Evolutionary conservation across 2,329 filamentous ascomycete species (phyloP), one percentile per base, ranked within the genome.

Genomic region (Aspergillus brasiliensis): DNA sequence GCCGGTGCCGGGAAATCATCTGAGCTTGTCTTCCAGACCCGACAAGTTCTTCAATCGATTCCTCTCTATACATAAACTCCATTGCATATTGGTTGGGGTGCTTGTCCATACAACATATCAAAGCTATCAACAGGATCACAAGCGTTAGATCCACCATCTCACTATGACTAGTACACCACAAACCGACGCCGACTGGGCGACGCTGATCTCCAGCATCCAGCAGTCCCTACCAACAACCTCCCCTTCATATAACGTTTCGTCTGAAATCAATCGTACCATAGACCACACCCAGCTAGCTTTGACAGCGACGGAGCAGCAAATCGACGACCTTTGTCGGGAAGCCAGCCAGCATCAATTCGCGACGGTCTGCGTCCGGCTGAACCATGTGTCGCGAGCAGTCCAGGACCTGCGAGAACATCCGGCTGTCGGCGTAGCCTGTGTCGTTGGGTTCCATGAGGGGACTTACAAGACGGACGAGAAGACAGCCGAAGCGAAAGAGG

Each of bases 371-470:
- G 84, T 88, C 2, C 81, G 85, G 7, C 74, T 81, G 1, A 75
- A 79, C 37, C 80, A 80, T 69, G 84, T 87, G n/a, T 65, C 76
- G 23, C 80, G 78, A 57, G 82, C 82, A 51, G 78, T 79, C 17
- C 65, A 77, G 44, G 79, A 81, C 56, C 77, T 88, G 37, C 65
- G 71, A 21, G 62, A 60, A 51, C 76, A 78, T 59, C 78, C 78
- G 7, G 69, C 70, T 5, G 80, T 84, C n/a, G 75, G 77, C 23
- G 80, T 87, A 19, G 83, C 84, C 47, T 84, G 82, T 64, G 85
- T 87, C 5, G 78, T 87, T 8, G 84, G 83, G 21, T 87, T 87
- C 69, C 85, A 83, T 56, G 84, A 86, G 68, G 85, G 85, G 11
- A 86, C 82, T 0, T 75, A 85, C 61, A 74, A 80, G 51, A 81